These are phyloP conservation scores for Didymella segeticola DNA, from an alignment of 2,329 filamentous ascomycete genomes.

Conservation along the genomic window DNA sequence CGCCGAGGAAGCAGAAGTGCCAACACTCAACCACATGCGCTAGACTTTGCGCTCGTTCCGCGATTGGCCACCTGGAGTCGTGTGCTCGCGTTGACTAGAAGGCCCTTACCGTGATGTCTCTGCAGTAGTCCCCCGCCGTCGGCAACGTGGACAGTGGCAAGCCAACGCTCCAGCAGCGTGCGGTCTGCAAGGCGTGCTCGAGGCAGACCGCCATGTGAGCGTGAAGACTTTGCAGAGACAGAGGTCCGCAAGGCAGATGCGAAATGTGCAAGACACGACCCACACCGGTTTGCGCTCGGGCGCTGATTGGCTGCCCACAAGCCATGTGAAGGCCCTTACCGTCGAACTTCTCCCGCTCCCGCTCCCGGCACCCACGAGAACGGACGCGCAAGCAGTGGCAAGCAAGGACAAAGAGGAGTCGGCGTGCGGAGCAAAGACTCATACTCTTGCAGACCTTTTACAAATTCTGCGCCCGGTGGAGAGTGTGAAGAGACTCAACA, in stretches of 20 bases:
- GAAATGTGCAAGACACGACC: neutral
- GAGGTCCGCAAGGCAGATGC: neutral
- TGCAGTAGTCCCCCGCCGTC: slow-evolving; percentile 7
- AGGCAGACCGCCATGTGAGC: slow-evolving; percentile 2
- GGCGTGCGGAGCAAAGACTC: neutral
- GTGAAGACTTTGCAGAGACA: neutral
- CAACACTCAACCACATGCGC: slow-evolving; percentile 1
- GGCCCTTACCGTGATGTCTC: slow-evolving; percentile 5
- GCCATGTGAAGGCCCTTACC: slow-evolving; percentile 8
- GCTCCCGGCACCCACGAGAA: slow-evolving; percentile 2
- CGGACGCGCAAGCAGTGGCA: slow-evolving; percentile 7
- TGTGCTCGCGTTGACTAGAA: slow-evolving; percentile 2
- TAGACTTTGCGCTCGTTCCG: slow-evolving; percentile 8
- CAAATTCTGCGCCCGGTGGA: slow-evolving; percentile 8
- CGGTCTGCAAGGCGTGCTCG: neutral
- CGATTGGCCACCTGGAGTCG: neutral
- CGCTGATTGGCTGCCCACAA: slow-evolving; percentile 5
- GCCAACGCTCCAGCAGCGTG: too few species aligned
- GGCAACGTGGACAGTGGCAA: slow-evolving; percentile 9
- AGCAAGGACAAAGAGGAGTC: slow-evolving; percentile 3
- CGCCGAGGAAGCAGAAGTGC: slow-evolving; percentile 2
- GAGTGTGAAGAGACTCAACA: neutral
- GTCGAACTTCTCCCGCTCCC: slow-evolving; percentile 6
- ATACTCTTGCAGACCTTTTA: slow-evolving; percentile 2
- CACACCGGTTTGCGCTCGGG: slow-evolving; percentile 7